Evolutionary conservation across 108 stramenopile species (phyloP), one percentile per base, ranked within the genome.

Genomic region (Chaetoceros tenuissimus): DNA sequence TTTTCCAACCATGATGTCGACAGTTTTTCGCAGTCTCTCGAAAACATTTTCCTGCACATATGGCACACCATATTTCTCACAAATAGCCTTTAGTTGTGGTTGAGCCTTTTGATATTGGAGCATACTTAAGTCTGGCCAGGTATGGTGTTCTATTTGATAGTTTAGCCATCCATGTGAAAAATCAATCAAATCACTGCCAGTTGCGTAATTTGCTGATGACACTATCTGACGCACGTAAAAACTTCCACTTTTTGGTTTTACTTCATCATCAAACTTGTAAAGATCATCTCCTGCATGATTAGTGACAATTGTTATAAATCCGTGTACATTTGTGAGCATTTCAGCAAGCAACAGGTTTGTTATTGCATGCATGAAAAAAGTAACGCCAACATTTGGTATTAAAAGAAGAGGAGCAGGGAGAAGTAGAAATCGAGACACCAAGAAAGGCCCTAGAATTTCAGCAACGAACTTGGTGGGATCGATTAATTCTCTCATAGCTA

Each of bases 221-320:
- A 85, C 54, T 40, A 85, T 64, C 53, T 85, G 84, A 25, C 84
- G 73, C 1, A 85, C 61, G 49, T 74, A 85, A 60, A 85, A 85
- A 0, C 67, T 66, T 30, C 73, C 69, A 10, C 72, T 73, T 24
- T 77, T 78, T n/a, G 81, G 81, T 28, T 61, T 68, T 62, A 78
- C 75, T 31, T 73, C 73, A 40, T 79, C 64, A 24, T 80, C 71
- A 60, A 86, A 86, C 8, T 58, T 74, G 68, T 86, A 86, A 60
- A 86, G 56, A 56, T 86, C 85, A 27, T 78, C 64, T 30, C 85
- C 85, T 10, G 85, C 85, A 54, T 86, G 85, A 66, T 86, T 86
- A 21, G 85, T 82, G 0, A 79, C 85, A 29, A 86, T 72, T 2
- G 79, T 74, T 23, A 82, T 57, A 58, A 86, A 86, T 31, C 66